Evolutionary conservation across 192 early-diverging fungal species (phyloP).

Genomic region (Coemansia sp.): DNA sequence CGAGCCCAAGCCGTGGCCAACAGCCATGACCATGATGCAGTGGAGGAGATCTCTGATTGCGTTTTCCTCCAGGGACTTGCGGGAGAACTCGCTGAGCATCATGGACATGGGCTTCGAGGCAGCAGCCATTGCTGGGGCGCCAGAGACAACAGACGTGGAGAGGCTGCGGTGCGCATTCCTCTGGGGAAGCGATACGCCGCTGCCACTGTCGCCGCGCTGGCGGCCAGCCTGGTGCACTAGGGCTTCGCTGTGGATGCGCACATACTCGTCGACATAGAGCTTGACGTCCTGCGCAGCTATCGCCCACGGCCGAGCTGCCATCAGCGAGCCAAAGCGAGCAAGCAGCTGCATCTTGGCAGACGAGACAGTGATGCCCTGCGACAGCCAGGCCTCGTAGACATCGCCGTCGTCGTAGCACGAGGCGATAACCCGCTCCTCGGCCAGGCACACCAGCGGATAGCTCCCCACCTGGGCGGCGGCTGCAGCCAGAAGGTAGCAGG

Average conservation of each 20-base stretch:
- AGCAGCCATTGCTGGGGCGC: background rate
- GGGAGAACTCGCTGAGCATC: conserved; percentile 14
- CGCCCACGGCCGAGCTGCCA: conserved; percentile 25
- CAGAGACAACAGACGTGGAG: conserved; percentile 24
- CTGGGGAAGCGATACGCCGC: background rate
- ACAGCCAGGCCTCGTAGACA: conserved; percentile 31
- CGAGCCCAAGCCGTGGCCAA: conserved; percentile 40
- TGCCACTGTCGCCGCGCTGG: conserved; percentile 27
- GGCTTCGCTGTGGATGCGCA: conserved; percentile 19
- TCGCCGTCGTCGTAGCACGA: conserved; percentile 32
- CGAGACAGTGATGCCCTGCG: conserved; percentile 26
- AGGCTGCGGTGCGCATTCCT: conserved; percentile 25
- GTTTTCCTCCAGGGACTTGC: conserved; percentile 31
- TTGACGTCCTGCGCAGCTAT: conserved; percentile 28
- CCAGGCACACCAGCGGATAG: conserved; percentile 45
- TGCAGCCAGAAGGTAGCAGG: conserved; percentile 40
- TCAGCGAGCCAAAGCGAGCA: conserved; percentile 29
- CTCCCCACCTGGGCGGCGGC: conserved; percentile 40
- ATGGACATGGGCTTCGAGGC: background rate
- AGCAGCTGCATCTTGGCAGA: conserved; percentile 31
- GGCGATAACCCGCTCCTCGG: conserved; percentile 26
- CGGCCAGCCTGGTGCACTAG: conserved; percentile 10
- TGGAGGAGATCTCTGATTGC: conserved; percentile 47
- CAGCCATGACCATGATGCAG: conserved; percentile 29
- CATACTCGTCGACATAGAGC: conserved; percentile 31